These are phyloP conservation scores for Pseudocercospora musae DNA, from an alignment of 2,329 filamentous ascomycete species.

Conservation along the genomic window DNA sequence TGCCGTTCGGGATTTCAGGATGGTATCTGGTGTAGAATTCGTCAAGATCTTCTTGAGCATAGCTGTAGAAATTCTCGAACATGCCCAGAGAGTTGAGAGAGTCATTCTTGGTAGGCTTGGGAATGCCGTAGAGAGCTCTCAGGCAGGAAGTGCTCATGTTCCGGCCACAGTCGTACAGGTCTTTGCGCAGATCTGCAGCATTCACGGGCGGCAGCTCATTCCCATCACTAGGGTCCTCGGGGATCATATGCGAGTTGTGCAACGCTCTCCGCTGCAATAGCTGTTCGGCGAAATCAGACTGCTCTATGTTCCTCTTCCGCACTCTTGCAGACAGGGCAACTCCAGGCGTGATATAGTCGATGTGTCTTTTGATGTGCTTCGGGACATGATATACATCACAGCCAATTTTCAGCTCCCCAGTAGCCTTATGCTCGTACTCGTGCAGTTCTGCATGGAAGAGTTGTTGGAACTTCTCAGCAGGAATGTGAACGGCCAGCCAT, in stretches of 20 bases:
- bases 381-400: slow-evolving; percentile 41
- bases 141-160: slow-evolving; percentile 44
- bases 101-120: slow-evolving; percentile 17
- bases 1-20: slow-evolving; percentile 19
- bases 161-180: slow-evolving; percentile 19
- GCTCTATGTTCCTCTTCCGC: not conserved
- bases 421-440: slow-evolving; percentile 29
- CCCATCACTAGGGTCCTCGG: not conserved
- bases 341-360: slow-evolving; percentile 57
- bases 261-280: not conserved
- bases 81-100: slow-evolving; percentile 20
- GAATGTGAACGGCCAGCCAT: slow-evolving; percentile 42
- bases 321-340: slow-evolving; percentile 43
- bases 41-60: slow-evolving; percentile 27
- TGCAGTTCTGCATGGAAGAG: slow-evolving; percentile 42
- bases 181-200: slow-evolving; percentile 10
- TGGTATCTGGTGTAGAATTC: slow-evolving; percentile 38
- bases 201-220: not conserved
- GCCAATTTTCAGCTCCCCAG: slow-evolving; percentile 36
- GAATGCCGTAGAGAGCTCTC: slow-evolving; percentile 43
- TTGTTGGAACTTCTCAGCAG: slow-evolving; percentile 37
- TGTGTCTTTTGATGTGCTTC: slow-evolving; percentile 44
- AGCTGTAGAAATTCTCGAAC: slow-evolving; percentile 18
- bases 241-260: not conserved
- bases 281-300: not conserved